A percentile compares a stretch with the other conserved stretches of the same genome.
These are phyloP conservation scores for Rosa lucieae DNA, from an alignment of 306 rosid genomes.

Conservation along the genomic window DNA sequence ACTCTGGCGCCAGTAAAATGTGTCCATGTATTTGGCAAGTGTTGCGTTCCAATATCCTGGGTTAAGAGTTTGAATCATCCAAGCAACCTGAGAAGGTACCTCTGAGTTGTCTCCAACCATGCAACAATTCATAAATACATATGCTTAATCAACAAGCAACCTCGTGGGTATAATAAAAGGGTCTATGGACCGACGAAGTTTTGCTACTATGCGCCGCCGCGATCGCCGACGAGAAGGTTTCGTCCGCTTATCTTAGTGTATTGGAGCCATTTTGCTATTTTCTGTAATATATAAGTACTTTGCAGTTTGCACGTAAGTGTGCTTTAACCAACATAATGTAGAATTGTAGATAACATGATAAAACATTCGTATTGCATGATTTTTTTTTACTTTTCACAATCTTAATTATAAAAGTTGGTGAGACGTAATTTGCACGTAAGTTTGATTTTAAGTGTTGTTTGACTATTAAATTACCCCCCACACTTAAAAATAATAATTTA, in stretches of 20 bases:
- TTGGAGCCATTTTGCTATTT: too few relatives aligned
- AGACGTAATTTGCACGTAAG: neutral
- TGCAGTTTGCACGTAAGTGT: too few relatives aligned
- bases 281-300: too few relatives aligned
- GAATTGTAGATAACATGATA: too few relatives aligned
- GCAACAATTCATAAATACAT: neutral
- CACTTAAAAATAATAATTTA: neutral
- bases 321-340: too few relatives aligned
- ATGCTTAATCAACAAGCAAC: neutral
- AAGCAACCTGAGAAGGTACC: neutral
- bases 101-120: slow-evolving; percentile 6
- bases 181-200: neutral
- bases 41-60: slow-evolving; percentile 1
- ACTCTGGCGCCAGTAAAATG: neutral
- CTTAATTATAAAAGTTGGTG: neutral
- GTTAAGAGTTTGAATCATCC: slow-evolving; percentile 1
- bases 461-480: neutral
- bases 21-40: neutral
- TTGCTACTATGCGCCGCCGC: neutral
- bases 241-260: neutral
- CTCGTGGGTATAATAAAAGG: neutral
- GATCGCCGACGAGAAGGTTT: neutral
- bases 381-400: neutral
- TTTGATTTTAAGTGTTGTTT: too few relatives aligned
- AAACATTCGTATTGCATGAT: too few relatives aligned